Base-by-base conservation (phyloP, 2,329 filamentous ascomycete genomes). In the Sarocladiaceae sp. region DNA sequence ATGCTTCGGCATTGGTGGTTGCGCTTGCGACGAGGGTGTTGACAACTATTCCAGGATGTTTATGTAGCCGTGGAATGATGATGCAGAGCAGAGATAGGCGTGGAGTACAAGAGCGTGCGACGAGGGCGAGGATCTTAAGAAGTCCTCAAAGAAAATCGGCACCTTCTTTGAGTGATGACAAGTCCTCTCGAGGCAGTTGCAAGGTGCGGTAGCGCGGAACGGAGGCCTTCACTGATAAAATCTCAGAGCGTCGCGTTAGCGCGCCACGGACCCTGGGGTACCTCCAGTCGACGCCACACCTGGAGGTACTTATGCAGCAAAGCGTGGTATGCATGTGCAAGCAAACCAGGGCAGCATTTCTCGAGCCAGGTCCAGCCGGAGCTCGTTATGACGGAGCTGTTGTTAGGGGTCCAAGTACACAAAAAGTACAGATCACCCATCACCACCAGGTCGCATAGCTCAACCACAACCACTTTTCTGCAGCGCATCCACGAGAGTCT, bases 401-500 rank as follows among this genome's bases (percentile, higher is more conserved):
- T 33, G 44, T 48, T 48, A 48, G 44, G 44, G 44, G 44, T 48
- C 44, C 44, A 33, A 33, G 44, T 29, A 17, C 26, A 48, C 44
- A 33, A 48, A 44, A 48, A 48, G 44, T 48, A 48, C 44, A 48
- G 44, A 48, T 48, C 44, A 48, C n/a, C 44, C 12, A 15, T 20
- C 40, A n/a, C 12, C 37, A 28, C 12, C 37, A 28, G 23, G 40
- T 20, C 40, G 17, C 20, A 22, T 44, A 22, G 22, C n/a, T n/a
- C n/a, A n/a, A n/a, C n/a, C n/a, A n/a, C n/a, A 44, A 44, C 8
- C 23, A 26, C 11, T 3, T 4, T 8, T 22, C 11, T 23, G 7
- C 40, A 11, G 40, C 37, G 40, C 40, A 26, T 20, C 40, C 22
- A 28, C 6, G n/a, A n/a, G 23, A 28, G 11, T 20, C 17, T 29